These are phyloP conservation scores for Penstemon eatonii DNA, from an alignment of 257 asterid species.

Conservation along the genomic window DNA sequence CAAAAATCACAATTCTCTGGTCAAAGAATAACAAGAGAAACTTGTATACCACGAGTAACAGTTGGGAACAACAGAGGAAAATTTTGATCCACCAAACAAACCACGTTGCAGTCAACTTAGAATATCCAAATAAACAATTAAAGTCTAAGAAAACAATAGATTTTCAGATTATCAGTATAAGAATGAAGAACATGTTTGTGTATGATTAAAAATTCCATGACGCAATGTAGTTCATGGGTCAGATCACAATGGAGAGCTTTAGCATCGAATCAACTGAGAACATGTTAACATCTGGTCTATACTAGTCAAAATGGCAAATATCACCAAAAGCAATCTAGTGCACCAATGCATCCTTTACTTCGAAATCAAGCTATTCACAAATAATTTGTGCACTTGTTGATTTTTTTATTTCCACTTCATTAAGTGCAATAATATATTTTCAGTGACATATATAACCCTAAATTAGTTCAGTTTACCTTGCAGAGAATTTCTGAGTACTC, in stretches of 20 bases:
- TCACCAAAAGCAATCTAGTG: background rate
- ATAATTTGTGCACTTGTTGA: background rate
- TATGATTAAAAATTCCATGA: background rate
- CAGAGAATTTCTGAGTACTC: constrained; percentile 70
- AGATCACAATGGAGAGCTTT: background rate
- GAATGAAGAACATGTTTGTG: background rate
- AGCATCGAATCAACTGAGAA: background rate
- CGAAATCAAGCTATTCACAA: background rate
- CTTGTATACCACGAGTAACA: background rate
- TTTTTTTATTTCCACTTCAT: background rate
- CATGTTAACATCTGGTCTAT: background rate
- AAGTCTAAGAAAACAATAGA: background rate
- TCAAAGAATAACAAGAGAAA: background rate
- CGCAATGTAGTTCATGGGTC: background rate
- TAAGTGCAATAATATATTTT: constrained; percentile 3
- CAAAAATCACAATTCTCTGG: background rate
- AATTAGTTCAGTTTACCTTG: constrained; percentile 39
- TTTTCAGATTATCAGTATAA: background rate
- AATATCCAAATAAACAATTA: background rate
- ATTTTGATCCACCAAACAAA: background rate
- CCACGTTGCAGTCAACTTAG: background rate
- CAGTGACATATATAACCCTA: constrained; percentile 9
- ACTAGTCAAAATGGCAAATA: background rate
- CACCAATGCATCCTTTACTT: background rate
- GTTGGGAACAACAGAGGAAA: background rate